Base-by-base conservation (phyloP, 208 protist species). In the Acanthamoeba triangularis region DNA sequence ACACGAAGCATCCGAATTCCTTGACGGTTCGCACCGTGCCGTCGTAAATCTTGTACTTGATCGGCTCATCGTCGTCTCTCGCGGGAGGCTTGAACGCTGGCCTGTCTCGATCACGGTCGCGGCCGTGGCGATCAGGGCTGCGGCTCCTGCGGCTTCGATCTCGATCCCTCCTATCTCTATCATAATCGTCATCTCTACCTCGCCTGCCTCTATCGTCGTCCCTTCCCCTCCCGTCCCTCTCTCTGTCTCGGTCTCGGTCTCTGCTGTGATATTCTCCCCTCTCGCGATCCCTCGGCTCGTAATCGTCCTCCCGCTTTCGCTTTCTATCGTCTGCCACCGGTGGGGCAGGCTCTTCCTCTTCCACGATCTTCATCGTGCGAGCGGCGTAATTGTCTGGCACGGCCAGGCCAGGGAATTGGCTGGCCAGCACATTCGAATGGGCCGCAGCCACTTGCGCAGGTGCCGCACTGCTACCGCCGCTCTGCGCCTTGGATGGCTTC, bases 41-140 rank as follows among this genome's bases (percentile, higher is more conserved):
- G 35, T 96, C 80, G 97, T 99, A 99, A 25, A 99, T 97, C 80
- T 97, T 97, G 54, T 97, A 95, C 44, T 96, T 37, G 37, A 97
- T 37, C 76, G 97, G 94, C 49, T 98, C 97, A 33, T 97, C 82
- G 33, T 97, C 82, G 44, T 74, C 52, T 30, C 33, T n/a, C 61
- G 76, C 16, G 80, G 65, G 63, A 2, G 65, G 37, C 47, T 37
- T 56, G 52, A 90, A 52, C 65, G 76, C 67, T 16, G 28, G 78
- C 10, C 67, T 85, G 25, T 65, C 5, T 23, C 54, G 30, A 74
- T 47, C 65, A 5, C 54, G 25, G 33, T 30, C 94, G 44, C 87
- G 61, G 2, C 80, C 67, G 37, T 94, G 63, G 30, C 93, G 37
- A 54, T 96, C 14, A 30, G 59, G 33, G 84, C 95, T 85, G 28